Conservation (phyloP, 2,329 filamentous ascomycete genomes). For the Neurospora sp. region DNA sequence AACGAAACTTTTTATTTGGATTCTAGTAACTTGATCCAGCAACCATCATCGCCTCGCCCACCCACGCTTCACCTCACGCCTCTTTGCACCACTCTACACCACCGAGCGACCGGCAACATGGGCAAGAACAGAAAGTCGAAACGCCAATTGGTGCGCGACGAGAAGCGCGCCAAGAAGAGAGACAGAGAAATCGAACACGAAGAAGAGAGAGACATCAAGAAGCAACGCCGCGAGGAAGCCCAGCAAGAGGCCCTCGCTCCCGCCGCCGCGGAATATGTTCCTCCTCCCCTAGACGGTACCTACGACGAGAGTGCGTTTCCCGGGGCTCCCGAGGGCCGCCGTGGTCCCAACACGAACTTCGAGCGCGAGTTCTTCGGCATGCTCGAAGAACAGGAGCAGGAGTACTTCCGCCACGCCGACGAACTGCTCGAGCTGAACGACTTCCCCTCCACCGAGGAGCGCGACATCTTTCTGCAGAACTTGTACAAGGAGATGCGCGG, state of each 20-base stretch:
- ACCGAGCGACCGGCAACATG: constrained; percentile 15
- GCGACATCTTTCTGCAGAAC: constrained; percentile 62
- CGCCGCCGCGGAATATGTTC: constrained; percentile 14
- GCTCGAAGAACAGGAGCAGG: constrained; percentile 85
- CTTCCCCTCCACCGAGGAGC: constrained; percentile 68
- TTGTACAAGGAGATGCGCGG: constrained; percentile 79
- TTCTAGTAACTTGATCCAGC: background rate
- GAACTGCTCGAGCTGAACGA: constrained; percentile 84
- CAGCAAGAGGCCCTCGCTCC: constrained; percentile 3
- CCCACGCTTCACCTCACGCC: background rate
- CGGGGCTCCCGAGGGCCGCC: background rate
- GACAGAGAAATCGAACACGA: constrained; percentile 19
- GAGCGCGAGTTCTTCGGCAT: constrained; percentile 84
- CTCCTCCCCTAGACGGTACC: constrained; percentile 15
- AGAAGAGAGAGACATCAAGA: constrained; percentile 17
- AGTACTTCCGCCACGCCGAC: constrained; percentile 87
- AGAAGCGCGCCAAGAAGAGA: constrained; percentile 27
- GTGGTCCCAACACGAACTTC: constrained; percentile 12
- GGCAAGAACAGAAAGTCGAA: constrained; percentile 27
- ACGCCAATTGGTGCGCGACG: constrained; percentile 26
- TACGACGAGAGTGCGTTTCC: constrained; percentile 5
- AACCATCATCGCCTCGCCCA: background rate
- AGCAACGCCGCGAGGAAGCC: constrained; percentile 16
- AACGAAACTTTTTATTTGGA: constrained; percentile 8
- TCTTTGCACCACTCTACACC: background rate